Evolutionary conservation across 768 basidiomycete genomes (phyloP), one percentile per base, ranked within the genome.

Genomic region (Multifurca ochricompacta): DNA sequence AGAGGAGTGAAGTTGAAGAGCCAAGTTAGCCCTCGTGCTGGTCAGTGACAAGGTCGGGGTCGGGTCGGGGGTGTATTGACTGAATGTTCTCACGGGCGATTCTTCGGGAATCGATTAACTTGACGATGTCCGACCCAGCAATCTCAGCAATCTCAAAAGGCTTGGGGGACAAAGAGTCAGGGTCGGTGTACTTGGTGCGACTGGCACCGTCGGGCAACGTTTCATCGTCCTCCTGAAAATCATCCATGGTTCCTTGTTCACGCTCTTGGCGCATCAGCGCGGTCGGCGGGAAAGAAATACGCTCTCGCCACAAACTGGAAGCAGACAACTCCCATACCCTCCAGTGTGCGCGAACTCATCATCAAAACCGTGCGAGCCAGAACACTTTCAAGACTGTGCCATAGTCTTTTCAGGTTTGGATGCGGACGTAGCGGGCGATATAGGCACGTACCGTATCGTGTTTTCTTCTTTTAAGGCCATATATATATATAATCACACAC

Each of bases 321-420:
- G 70, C 90, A 96, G 68, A 67, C 78, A 0, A 76, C 77, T 0
- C 83, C 82, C 1, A 86, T 97, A 58, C 95, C 95, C 1, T 51
- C 71, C 23, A 59, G 59, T 13, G 86, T 87, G 25, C 71, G 76
- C 42, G 77, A 78, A 32, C 71, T 91, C 65, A 64, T 83, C 53
- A 85, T 98, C 6, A 70, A 76, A n/a, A 55, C 82, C 86, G 58
- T 99, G 96, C 74, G 73, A 73, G 45, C 81, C 91, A 3, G 77
- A 83, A 56, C 74, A 83, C 46, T 97, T 97, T 64, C 64, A 68
- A 35, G 87, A 87, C 8, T 97, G 94, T 67, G 77, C 78, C 9
- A 75, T 98, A 58, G 79, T 98, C 37, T 99, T 99, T 70, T 94
- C 91, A 0, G 96, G 96, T n/a, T 72, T 99, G 54, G 96, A 98